A percentile compares a stretch with the other conserved stretches of the same genome.
These are phyloP conservation scores for Durio zibethinus DNA, from an alignment of 345 rosid genomes.

Conservation along the genomic window DNA sequence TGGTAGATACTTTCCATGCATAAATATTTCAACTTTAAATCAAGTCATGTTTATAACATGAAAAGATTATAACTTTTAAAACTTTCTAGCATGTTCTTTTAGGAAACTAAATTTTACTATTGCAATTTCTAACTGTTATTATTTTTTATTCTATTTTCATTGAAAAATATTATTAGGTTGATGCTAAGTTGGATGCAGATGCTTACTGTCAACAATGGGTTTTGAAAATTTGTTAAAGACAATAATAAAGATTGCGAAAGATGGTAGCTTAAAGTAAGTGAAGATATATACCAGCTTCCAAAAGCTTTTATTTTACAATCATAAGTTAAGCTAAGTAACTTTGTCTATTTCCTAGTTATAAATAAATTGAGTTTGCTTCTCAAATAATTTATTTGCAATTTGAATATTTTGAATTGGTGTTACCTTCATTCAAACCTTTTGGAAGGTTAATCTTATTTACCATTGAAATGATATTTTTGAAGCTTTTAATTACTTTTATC, in stretches of 20 bases:
- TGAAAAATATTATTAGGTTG: slow-evolving; percentile 31
- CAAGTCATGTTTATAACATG: background rate
- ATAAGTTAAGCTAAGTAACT: background rate
- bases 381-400: background rate
- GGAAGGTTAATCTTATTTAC: background rate
- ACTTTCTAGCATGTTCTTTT: background rate
- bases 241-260: slow-evolving; percentile 64
- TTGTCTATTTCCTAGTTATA: background rate
- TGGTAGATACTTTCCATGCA: slow-evolving; percentile 1
- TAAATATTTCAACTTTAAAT: background rate
- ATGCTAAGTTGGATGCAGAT: slow-evolving; percentile 16
- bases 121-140: slow-evolving; percentile 6
- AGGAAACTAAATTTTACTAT: background rate
- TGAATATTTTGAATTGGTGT: background rate
- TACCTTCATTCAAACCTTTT: background rate
- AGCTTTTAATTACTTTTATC: background rate
- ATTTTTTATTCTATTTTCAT: slow-evolving; percentile 11
- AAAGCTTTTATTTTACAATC: background rate
- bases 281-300: slow-evolving; percentile 37
- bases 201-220: slow-evolving; percentile 49
- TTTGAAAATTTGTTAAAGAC: slow-evolving; percentile 80
- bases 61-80: background rate
- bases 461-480: background rate
- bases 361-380: background rate
- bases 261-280: slow-evolving; percentile 34